Conservation (phyloP, 176 grass and related monocot species). For the Puya raimondii region DNA sequence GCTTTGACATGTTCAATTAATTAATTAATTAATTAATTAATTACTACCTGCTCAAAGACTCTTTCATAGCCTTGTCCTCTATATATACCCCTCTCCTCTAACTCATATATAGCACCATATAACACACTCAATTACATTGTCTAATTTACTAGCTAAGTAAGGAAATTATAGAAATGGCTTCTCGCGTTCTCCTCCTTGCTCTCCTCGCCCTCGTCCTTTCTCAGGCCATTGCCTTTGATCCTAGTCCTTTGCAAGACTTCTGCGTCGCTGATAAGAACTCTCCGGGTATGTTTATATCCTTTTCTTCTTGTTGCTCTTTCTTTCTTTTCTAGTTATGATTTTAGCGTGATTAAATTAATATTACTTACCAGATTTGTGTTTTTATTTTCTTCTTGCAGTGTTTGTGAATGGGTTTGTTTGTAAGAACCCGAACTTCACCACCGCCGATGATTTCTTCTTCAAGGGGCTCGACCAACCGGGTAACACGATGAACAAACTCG, state of each 20-base stretch:
- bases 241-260: constrained; percentile 54
- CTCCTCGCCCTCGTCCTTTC: constrained; percentile 20
- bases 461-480: constrained; percentile 22
- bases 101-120: background rate
- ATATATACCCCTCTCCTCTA: background rate
- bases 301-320: background rate
- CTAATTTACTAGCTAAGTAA: background rate
- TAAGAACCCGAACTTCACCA: constrained; percentile 49
- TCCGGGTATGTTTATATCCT: constrained; percentile 20
- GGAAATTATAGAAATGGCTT: constrained; percentile 38
- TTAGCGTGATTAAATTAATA: background rate
- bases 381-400: constrained; percentile 28
- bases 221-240: constrained; percentile 38
- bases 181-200: constrained; percentile 16
- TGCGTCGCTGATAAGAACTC: constrained; percentile 49
- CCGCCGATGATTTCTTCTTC: constrained; percentile 50
- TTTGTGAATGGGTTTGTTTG: constrained; percentile 76
- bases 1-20: no score
- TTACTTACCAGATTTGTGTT: background rate
- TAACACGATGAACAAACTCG: constrained; percentile 41
- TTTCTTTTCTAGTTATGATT: background rate
- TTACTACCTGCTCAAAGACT: no score
- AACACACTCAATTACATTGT: background rate
- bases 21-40: no score
- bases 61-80: background rate